These are phyloP conservation scores for Rhynchosporium graminicola DNA, from an alignment of 2,329 filamentous ascomycete species.

Conservation along the genomic window DNA sequence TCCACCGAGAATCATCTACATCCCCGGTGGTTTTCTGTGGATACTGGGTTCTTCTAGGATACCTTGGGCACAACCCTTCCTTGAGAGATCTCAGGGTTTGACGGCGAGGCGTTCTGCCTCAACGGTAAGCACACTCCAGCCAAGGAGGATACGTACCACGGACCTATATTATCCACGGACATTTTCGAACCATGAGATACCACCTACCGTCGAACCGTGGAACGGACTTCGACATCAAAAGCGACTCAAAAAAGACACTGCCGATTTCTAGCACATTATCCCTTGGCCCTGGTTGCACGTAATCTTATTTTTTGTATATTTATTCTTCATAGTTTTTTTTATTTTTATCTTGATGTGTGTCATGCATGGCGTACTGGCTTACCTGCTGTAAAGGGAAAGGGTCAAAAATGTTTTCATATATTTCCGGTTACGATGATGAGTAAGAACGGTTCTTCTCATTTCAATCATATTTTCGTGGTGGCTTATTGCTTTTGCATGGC, in stretches of 20 bases:
- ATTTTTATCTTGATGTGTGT: slow-evolving; percentile 17
- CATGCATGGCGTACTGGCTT: slow-evolving; percentile 30
- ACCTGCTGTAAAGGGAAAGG: slow-evolving; percentile 4
- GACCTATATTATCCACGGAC: slow-evolving; percentile 3
- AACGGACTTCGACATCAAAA: slow-evolving; percentile 18
- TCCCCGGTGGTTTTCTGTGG: slow-evolving; percentile 30
- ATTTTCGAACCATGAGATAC: slow-evolving; percentile 4
- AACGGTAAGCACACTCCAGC: background rate
- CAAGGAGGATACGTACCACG: slow-evolving; percentile 2
- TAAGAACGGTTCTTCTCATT: slow-evolving; percentile 12
- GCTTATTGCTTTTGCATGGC: slow-evolving; percentile 16
- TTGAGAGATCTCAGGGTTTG: background rate
- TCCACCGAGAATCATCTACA: slow-evolving; percentile 18
- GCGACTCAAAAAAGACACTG: slow-evolving; percentile 17
- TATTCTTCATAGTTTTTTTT: slow-evolving; percentile 18
- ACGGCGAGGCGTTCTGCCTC: background rate
- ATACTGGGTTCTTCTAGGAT: slow-evolving; percentile 20
- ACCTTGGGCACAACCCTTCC: slow-evolving; percentile 14
- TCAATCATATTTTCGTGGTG: slow-evolving; percentile 6
- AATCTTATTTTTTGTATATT: slow-evolving; percentile 30
- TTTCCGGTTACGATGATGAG: slow-evolving; percentile 14
- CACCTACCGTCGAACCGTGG: slow-evolving; percentile 15
- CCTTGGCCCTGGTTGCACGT: background rate
- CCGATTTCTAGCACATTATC: slow-evolving; percentile 12
- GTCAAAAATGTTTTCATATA: background rate